These are phyloP conservation scores for Tricholoma furcatifolium DNA, from an alignment of 768 basidiomycete genomes.

Conservation along the genomic window DNA sequence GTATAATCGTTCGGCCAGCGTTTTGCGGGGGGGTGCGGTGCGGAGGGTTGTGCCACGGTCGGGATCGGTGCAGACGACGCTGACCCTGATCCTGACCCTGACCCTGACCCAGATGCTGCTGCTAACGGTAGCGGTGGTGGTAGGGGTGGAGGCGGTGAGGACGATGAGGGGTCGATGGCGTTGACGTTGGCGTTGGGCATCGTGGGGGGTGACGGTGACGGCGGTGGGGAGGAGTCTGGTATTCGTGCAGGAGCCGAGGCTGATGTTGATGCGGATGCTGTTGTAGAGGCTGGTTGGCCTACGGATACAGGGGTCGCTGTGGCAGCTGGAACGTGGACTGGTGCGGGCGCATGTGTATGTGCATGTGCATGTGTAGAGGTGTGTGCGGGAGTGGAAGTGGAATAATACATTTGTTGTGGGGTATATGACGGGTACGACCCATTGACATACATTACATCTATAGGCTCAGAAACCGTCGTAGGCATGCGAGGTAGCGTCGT, in stretches of 20 bases:
- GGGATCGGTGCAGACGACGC: conserved; percentile 15
- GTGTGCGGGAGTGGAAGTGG: not conserved
- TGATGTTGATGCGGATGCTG: too few species aligned
- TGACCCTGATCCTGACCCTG: not conserved
- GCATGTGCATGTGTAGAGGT: not conserved
- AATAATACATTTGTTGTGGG: conserved; percentile 7
- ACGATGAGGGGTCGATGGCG: too few species aligned
- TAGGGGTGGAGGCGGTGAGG: too few species aligned
- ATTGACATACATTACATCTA: not conserved
- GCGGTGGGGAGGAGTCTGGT: conserved; percentile 2
- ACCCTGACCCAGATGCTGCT: too few species aligned
- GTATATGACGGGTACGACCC: not conserved
- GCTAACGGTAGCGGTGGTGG: too few species aligned
- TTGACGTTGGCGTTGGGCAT: too few species aligned
- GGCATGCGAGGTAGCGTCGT: not conserved
- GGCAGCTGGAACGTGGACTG: not conserved
- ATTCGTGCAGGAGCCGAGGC: not conserved
- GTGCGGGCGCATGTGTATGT: not conserved
- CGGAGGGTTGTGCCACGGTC: conserved; percentile 47
- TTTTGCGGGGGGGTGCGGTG: conserved; percentile 63
- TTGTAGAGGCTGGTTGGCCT: too few species aligned
- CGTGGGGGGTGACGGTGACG: too few species aligned
- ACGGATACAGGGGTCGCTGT: too few species aligned
- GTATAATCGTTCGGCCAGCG: conserved; percentile 80
- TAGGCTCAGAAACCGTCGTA: not conserved